These are phyloP conservation scores for Yamadazyma triangularis DNA, from an alignment of 1,139 yeast genomes.

Conservation along the genomic window DNA sequence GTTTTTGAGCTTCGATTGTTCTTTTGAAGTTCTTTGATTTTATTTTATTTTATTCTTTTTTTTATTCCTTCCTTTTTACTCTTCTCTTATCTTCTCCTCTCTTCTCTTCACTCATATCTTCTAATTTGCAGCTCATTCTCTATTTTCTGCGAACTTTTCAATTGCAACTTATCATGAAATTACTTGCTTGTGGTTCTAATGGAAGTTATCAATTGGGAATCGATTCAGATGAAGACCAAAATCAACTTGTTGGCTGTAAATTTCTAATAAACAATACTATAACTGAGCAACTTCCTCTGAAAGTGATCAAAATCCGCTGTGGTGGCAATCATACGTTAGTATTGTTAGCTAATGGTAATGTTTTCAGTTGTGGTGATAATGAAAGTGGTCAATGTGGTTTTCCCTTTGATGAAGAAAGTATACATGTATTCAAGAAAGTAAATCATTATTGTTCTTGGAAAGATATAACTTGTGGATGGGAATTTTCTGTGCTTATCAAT, in stretches of 20 bases:
- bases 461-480: slow-evolving; percentile 73
- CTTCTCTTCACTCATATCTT: neutral
- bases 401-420: slow-evolving; percentile 15
- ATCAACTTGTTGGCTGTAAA: slow-evolving; percentile 21
- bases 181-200: slow-evolving; percentile 67
- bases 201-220: slow-evolving; percentile 76
- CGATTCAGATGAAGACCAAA: slow-evolving; percentile 51
- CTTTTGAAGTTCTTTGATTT: no score
- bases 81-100: no score
- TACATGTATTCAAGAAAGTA: slow-evolving; percentile 10
- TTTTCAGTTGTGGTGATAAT: slow-evolving; percentile 62
- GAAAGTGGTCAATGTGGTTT: slow-evolving; percentile 50
- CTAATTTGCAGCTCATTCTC: no score
- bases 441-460: slow-evolving; percentile 27
- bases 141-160: neutral
- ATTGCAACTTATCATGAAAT: slow-evolving; percentile 4
- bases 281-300: slow-evolving; percentile 4
- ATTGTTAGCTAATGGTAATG: slow-evolving; percentile 47
- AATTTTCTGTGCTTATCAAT: slow-evolving; percentile 54
- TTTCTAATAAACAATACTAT: slow-evolving; percentile 15
- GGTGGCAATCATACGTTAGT: slow-evolving; percentile 89
- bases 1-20: no score
- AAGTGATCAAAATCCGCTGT: slow-evolving; percentile 39
- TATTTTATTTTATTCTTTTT: no score
- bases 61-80: no score